Base-by-base conservation (phyloP, 352 stramenopile genomes). In the Phytophthora sp. region DNA sequence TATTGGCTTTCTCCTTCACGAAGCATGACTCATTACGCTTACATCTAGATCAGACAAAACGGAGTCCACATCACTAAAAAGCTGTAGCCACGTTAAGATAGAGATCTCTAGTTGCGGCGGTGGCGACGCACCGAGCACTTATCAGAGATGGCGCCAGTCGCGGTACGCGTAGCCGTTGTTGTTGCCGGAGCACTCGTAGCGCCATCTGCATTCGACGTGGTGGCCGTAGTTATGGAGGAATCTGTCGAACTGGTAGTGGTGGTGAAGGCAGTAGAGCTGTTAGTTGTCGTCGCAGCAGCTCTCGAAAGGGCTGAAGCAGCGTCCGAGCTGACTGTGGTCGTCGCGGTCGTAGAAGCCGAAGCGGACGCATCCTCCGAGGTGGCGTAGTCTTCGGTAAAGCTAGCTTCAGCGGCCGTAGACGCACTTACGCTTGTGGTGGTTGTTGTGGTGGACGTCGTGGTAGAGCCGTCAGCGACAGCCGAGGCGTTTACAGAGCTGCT, bases 401-500 rank as follows among this genome's bases (percentile, higher is more conserved):
- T 69, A 13, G 44, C 37, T 30, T 60, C 43, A 18, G 50, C 34
- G 10, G 50, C 58, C 6, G 44, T 68, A 34, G 63, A 60, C 3
- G 56, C 50, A 18, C 52, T 50, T 5, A 38, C 9, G 20, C 41
- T 59, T 21, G 41, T 56, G 39, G 23, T 56, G 6, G 31, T 28
- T 21, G 34, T 61, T 20, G 34, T 44, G 18, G 32, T 43, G 11
- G 39, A 39, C 15, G 54, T 50, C 21, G 46, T 48, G 20, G 49
- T 30, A 10, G 56, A 62, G 2, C 51, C 35, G 18, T 48, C 59
- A 41, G 8, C 17, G 8, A 44, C 51, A 28, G 51, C 34, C 23
- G 59, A 62, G 9, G 59, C 52, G 18, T 68, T 43, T 15, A 68
- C 59, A 2, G 59, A 68, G 51, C 28, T 68, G 21, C 59, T 57